Base-by-base conservation (phyloP, 441 rosid genomes). In the Pelargonium fulgidum region DNA sequence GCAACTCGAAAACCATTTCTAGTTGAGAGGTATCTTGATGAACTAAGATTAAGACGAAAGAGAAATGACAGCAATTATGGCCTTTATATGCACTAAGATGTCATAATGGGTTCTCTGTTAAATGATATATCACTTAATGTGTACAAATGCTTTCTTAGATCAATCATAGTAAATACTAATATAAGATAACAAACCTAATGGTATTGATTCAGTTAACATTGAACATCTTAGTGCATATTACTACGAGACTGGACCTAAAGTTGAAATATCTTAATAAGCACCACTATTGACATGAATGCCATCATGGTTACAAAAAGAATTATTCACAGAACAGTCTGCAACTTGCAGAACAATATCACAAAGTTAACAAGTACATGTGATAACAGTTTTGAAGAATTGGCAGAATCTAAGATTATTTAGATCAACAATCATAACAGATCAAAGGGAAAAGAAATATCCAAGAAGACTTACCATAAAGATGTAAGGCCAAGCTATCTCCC, bases 401-500 rank as follows among this genome's bases (percentile, higher is more conserved):
- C 29, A 45, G 70, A 12, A 45, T 14, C 19, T 20, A 33, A 67
- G 33, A 14, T 42, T 19, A 44, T 22, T 42, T 14, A 10, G 8
- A 42, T 58, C 50, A 68, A 48, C n/a, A 68, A 19, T 8, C 7
- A 70, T 64, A 54, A 44, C 13, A 45, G n/a, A 29, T 69, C 50
- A 56, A 44, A 64, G 14, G 65, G 8, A 42, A 69, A 70, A 77
- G 22, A 20, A 16, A 62, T n/a, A 41, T 41, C 26, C 16, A 44
- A 36, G 70, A 67, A 62, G 65, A 76, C 87, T 87, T 75, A 94
- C 99, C 99, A 62, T 94, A 90, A 44, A 92, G 89, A 85, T 89
- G 97, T 69, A 86, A 74, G 48, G 93, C 91, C 83, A 94, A 82
- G 84, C 97, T 90, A 79, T 90, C 99, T 63, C 95, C 94, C 19